Percentiles rank a stretch among this genome's conserved stretches.
Evolutionary conservation across 2,329 filamentous ascomycete genomes (phyloP).

Genomic region (Colletotrichum noveboracense): DNA sequence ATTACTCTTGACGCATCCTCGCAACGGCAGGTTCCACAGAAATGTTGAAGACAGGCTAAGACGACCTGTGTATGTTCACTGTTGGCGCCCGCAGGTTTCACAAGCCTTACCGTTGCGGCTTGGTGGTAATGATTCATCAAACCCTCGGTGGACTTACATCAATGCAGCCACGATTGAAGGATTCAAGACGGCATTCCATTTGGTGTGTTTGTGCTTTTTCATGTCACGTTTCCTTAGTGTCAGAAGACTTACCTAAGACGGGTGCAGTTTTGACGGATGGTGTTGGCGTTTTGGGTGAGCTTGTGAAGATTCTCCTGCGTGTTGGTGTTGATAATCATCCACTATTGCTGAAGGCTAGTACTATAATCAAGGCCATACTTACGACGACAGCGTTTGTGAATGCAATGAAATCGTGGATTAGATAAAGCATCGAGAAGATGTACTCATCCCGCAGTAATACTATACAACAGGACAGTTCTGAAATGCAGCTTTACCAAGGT

Average conservation of each 20-base stretch:
- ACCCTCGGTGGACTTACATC: neutral
- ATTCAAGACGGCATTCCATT: neutral
- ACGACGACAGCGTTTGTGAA: neutral
- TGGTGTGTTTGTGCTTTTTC: neutral
- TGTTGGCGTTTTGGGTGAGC: fast-evolving
- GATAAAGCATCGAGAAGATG: neutral
- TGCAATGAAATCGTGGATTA: neutral
- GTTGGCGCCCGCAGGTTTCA: neutral
- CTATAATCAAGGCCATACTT: neutral
- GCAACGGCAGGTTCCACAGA: neutral
- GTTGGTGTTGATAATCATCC: neutral
- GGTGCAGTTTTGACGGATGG: neutral
- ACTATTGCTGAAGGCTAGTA: neutral
- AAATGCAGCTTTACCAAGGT: fast-evolving
- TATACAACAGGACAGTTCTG: neutral
- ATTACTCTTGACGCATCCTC: neutral
- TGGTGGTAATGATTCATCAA: neutral
- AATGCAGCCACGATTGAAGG: neutral
- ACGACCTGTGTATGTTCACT: neutral
- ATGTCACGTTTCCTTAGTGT: neutral
- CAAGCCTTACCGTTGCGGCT: neutral
- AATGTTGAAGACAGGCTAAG: neutral
- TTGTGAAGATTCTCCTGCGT: neutral
- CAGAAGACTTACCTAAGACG: neutral
- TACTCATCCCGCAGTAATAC: fast-evolving